These are phyloP conservation scores for Candida xyloterini DNA, from an alignment of 805 yeast genomes.

Conservation along the genomic window DNA sequence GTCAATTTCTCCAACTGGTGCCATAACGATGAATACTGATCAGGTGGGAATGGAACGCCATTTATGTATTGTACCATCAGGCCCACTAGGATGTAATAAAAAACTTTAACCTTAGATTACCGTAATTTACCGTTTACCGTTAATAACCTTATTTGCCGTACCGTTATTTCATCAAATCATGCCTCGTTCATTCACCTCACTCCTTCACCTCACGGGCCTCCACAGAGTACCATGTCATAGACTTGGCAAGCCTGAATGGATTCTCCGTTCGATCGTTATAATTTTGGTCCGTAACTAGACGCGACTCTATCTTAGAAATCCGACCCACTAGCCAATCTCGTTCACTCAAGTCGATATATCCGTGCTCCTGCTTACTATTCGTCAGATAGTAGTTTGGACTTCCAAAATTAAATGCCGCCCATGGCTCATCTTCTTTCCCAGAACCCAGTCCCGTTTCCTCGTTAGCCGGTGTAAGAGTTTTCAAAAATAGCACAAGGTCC, in stretches of 20 bases:
- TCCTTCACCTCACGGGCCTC: constrained; percentile 46
- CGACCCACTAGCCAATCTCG: constrained; percentile 86
- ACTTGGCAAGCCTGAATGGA: constrained; percentile 64
- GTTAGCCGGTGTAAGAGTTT: constrained; percentile 44
- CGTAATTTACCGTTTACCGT: constrained; percentile 4
- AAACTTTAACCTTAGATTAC: background rate
- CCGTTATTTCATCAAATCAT: background rate
- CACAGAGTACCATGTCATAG: constrained; percentile 61
- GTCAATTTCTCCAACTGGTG: constrained; percentile 21
- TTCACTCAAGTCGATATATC: constrained; percentile 29
- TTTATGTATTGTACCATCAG: background rate
- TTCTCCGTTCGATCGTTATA: constrained; percentile 40
- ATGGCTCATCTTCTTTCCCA: constrained; percentile 44
- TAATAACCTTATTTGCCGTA: constrained; percentile 4
- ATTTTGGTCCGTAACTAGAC: constrained; percentile 46
- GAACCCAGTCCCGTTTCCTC: background rate
- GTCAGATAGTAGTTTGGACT: constrained; percentile 80
- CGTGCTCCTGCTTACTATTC: constrained; percentile 21
- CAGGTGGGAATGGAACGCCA: background rate
- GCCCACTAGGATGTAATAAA: too few relatives aligned
- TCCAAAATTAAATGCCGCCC: constrained; percentile 95
- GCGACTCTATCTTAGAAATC: constrained; percentile 55
- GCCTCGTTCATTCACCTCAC: background rate
- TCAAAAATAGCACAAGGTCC: constrained; percentile 82
- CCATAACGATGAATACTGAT: constrained; percentile 12